These are phyloP conservation scores for Carex parvula DNA, from an alignment of 176 grass and related monocot species.

Conservation along the genomic window DNA sequence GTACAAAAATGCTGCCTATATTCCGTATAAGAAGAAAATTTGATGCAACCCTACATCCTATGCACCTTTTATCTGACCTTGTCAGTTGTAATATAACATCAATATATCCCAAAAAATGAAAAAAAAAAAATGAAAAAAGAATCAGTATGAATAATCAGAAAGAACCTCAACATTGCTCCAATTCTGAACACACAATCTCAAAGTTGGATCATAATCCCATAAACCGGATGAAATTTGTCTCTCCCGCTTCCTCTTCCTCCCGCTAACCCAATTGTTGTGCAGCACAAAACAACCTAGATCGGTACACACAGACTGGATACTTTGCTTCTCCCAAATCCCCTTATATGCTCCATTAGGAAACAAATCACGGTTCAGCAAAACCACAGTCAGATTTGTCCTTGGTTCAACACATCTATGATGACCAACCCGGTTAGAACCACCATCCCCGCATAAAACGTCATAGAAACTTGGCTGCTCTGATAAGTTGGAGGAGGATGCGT, in stretches of 20 bases:
- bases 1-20: background rate
- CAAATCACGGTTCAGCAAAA: constrained; percentile 53
- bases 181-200: constrained; percentile 55
- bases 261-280: constrained; percentile 87
- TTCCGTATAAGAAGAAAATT: background rate
- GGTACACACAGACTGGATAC: constrained; percentile 35
- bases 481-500: constrained; percentile 47
- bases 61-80: background rate
- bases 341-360: constrained; percentile 88
- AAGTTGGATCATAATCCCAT: constrained; percentile 76
- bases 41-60: constrained; percentile 7
- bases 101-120: background rate
- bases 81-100: background rate
- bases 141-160: background rate
- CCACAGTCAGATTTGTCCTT: constrained; percentile 44
- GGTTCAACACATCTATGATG: constrained; percentile 52
- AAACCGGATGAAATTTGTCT: constrained; percentile 59
- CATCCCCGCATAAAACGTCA: constrained; percentile 69
- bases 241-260: constrained; percentile 59
- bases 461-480: constrained; percentile 96
- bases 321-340: constrained; percentile 48
- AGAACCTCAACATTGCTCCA: constrained; percentile 33
- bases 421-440: constrained; percentile 43
- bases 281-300: constrained; percentile 55
- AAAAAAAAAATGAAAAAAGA: no score